phyloP scores from a whole-genome alignment of 768 basidiomycete species.

The Tricholoma furcatifolium region DNA sequence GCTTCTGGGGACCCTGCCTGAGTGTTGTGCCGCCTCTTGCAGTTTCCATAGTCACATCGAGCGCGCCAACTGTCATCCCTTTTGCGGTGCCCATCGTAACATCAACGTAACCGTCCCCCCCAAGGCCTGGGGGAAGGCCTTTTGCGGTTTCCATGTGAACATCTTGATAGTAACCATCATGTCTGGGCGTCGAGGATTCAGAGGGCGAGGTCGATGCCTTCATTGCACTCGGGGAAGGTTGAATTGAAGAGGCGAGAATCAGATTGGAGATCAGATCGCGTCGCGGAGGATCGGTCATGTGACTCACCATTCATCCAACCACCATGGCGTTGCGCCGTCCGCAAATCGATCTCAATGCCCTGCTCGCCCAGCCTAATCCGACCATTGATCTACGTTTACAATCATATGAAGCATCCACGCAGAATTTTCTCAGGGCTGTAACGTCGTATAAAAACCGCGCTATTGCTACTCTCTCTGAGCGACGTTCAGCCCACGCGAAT shows the following conservation, averaged over 20 bases:
- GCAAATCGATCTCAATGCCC: slow-evolving; percentile 59
- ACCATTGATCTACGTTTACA: slow-evolving; percentile 63
- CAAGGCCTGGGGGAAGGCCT: slow-evolving; percentile 35
- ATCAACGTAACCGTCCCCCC: slow-evolving; percentile 31
- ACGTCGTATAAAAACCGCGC: slow-evolving; percentile 71
- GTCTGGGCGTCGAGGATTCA: slow-evolving; percentile 26
- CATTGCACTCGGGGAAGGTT: not conserved
- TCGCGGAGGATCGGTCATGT: slow-evolving; percentile 12
- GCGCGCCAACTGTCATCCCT: slow-evolving; percentile 38
- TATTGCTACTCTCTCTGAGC: slow-evolving; percentile 65
- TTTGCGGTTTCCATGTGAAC: slow-evolving; percentile 83
- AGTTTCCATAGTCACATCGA: slow-evolving; percentile 73
- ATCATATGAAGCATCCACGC: slow-evolving; percentile 63
- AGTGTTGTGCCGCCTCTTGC: slow-evolving; percentile 54
- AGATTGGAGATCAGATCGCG: slow-evolving; percentile 9
- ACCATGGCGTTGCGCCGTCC: slow-evolving; percentile 34
- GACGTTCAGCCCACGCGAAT: slow-evolving; percentile 56
- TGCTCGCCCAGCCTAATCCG: slow-evolving; percentile 55
- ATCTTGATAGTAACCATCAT: slow-evolving; percentile 41
- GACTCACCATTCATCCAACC: slow-evolving; percentile 10
- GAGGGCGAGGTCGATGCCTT: slow-evolving; percentile 11
- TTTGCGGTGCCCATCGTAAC: slow-evolving; percentile 79
- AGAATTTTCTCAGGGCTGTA: slow-evolving; percentile 72
- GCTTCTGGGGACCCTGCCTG: slow-evolving; percentile 57
- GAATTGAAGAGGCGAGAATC: not conserved